Conservation (phyloP, 108 stramenopile species). For the Skeletonema potamos region DNA sequence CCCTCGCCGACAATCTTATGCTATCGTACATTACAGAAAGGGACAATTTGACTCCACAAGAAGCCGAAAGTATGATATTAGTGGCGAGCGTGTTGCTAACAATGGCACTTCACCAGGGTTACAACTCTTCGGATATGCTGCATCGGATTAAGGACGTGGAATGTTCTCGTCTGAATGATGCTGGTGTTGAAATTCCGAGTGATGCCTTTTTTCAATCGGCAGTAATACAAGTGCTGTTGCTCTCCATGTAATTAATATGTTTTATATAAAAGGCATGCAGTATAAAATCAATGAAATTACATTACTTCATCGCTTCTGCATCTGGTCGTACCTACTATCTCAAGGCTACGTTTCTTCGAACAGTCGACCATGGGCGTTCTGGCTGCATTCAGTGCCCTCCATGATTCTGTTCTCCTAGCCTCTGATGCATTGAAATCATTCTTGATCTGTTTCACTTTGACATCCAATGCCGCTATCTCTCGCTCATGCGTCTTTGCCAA, state of each 20-base stretch:
- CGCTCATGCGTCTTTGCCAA: too few species aligned
- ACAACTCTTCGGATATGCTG: conserved; percentile 48
- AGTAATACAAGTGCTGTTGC: conserved; percentile 31
- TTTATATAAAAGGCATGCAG: background rate
- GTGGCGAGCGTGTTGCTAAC: conserved; percentile 55
- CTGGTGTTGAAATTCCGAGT: conserved; percentile 34
- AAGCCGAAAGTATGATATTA: conserved; percentile 28
- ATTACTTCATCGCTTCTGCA: too few species aligned
- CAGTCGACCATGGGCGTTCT: background rate
- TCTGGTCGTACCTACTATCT: too few species aligned
- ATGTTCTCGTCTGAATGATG: conserved; percentile 13
- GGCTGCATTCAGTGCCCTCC: too few species aligned
- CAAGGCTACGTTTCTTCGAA: background rate
- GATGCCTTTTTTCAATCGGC: conserved; percentile 50
- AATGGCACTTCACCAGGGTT: conserved; percentile 58
- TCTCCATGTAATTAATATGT: background rate
- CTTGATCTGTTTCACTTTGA: too few species aligned
- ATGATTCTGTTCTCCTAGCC: too few species aligned
- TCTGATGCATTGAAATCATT: too few species aligned
- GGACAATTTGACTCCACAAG: conserved; percentile 3
- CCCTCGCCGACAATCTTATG: conserved; percentile 68
- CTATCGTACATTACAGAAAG: conserved; percentile 9
- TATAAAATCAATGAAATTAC: too few species aligned
- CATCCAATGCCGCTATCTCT: too few species aligned
- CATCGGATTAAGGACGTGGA: conserved; percentile 51